These are phyloP conservation scores for Penicillium tannophilum DNA, from an alignment of 495 filamentous ascomycete species.

Conservation along the genomic window DNA sequence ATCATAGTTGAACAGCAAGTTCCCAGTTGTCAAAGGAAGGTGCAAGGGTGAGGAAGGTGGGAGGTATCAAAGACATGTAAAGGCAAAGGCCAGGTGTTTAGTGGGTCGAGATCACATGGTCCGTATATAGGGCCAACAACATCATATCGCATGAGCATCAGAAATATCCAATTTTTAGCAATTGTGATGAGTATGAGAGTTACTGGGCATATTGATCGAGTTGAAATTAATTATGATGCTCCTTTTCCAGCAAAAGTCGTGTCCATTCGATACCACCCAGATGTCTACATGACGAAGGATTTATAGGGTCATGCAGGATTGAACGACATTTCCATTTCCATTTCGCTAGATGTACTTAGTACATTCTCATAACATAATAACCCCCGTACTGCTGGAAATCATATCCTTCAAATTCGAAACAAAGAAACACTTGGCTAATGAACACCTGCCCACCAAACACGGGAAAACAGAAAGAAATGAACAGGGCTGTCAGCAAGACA, in stretches of 20 bases:
- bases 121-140: neutral
- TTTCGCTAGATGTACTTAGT: constrained; percentile 5
- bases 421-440: constrained; percentile 1
- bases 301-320: neutral
- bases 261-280: neutral
- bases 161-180: neutral
- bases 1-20: constrained; percentile 6
- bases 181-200: neutral
- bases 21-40: neutral
- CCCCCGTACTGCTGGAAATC: neutral
- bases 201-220: neutral
- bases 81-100: constrained; percentile 36
- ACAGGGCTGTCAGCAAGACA: neutral
- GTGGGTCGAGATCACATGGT: constrained; percentile 37
- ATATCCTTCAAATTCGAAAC: neutral
- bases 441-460: constrained; percentile 10
- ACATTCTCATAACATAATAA: neutral
- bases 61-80: constrained; percentile 7
- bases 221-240: neutral
- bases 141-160: neutral
- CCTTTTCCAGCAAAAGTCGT: neutral
- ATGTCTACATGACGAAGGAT: neutral
- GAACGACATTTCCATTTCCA: constrained; percentile 6
- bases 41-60: constrained; percentile 10
- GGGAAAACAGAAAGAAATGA: neutral